These are phyloP conservation scores for Diaporthe humulicola DNA, from an alignment of 2,329 filamentous ascomycete species.

Conservation along the genomic window DNA sequence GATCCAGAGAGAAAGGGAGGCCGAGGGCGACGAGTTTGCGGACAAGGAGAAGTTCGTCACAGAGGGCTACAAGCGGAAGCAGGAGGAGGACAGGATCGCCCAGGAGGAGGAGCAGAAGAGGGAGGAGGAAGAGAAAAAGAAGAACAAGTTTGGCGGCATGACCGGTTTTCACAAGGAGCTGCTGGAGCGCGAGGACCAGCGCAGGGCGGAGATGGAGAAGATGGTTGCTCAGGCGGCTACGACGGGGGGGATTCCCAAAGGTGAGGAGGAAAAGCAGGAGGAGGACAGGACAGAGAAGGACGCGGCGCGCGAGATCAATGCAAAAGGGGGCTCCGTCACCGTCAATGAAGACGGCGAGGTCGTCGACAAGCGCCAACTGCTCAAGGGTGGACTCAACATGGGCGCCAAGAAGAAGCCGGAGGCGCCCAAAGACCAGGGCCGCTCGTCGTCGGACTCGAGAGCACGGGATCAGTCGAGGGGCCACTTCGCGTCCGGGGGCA, in stretches of 20 bases:
- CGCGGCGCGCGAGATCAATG: slow-evolving; percentile 75
- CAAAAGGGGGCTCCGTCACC: slow-evolving; percentile 71
- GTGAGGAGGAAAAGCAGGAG: slow-evolving; percentile 52
- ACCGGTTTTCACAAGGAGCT: slow-evolving; percentile 82
- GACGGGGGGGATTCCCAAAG: slow-evolving; percentile 49
- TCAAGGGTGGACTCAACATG: slow-evolving; percentile 82
- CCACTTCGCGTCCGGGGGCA: slow-evolving; percentile 62
- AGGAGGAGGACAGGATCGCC: slow-evolving; percentile 78
- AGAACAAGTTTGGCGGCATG: slow-evolving; percentile 79
- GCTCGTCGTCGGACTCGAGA: slow-evolving; percentile 45
- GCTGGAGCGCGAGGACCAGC: slow-evolving; percentile 77
- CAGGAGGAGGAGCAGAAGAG: slow-evolving; percentile 79
- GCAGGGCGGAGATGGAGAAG: slow-evolving; percentile 77
- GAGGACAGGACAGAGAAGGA: slow-evolving; percentile 71
- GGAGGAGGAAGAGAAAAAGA: slow-evolving; percentile 75
- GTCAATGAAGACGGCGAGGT: slow-evolving; percentile 88
- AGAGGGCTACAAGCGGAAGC: slow-evolving; percentile 84
- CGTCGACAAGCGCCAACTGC: slow-evolving; percentile 85
- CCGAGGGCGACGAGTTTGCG: slow-evolving; percentile 83
- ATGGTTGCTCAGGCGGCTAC: slow-evolving; percentile 71
- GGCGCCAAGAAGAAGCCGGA: slow-evolving; percentile 71
- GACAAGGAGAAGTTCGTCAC: slow-evolving; percentile 92
- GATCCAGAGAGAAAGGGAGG: slow-evolving; percentile 81
- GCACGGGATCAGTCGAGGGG: slow-evolving; percentile 49
- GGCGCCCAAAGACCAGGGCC: slow-evolving; percentile 49